Conservation (phyloP, 495 filamentous ascomycete species). For the Penicillium longicatenatum region DNA sequence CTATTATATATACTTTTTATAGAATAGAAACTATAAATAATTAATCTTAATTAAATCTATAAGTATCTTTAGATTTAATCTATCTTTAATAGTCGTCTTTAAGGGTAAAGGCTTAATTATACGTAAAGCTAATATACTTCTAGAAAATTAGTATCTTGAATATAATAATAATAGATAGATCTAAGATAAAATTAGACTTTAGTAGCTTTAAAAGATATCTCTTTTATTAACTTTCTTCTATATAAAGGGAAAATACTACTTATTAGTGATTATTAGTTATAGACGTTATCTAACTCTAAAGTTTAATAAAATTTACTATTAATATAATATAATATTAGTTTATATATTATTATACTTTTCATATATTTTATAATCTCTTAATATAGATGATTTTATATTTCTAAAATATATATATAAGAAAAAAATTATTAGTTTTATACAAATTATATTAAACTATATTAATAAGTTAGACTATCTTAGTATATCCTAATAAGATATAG, state of each 20-base stretch:
- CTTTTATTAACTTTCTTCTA: background rate
- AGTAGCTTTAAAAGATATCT: constrained; percentile 7
- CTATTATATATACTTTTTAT: no score
- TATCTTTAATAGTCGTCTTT: background rate
- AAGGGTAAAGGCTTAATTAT: background rate
- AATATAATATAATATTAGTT: constrained; percentile 1
- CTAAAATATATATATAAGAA: background rate
- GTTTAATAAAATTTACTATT: background rate
- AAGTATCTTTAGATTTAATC: background rate
- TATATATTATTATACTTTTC: background rate
- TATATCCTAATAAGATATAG: no score
- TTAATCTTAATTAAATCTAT: background rate
- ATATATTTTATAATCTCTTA: background rate
- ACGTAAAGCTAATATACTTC: background rate
- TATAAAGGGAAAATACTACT: background rate
- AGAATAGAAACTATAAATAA: background rate
- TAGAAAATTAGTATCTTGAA: background rate
- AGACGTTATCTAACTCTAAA: no score
- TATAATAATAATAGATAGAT: constrained; percentile 1
- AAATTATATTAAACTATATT: no score
- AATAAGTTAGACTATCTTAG: background rate
- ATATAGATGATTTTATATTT: background rate
- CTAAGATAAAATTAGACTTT: background rate
- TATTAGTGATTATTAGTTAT: no score
- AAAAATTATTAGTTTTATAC: no score